Conservation (phyloP, 768 basidiomycete genomes). For the Naganishia onofrii region DNA sequence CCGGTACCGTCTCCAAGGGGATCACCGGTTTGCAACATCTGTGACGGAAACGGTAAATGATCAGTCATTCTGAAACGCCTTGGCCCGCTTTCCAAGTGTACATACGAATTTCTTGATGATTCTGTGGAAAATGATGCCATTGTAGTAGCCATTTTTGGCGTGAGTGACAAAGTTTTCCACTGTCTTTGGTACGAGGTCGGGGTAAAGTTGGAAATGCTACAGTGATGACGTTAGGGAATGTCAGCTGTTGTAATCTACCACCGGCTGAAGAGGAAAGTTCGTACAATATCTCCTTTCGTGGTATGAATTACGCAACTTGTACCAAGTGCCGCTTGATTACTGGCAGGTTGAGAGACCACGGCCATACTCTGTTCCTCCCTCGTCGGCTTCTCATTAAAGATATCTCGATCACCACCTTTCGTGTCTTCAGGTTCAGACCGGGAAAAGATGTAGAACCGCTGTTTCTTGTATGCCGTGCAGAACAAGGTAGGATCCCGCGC, state of each 20-base stretch:
- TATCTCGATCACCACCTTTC: conserved; percentile 81
- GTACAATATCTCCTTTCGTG: conserved; percentile 79
- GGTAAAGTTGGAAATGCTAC: conserved; percentile 60
- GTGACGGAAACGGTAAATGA: not conserved
- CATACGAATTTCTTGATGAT: conserved; percentile 88
- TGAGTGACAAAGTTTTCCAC: conserved; percentile 98
- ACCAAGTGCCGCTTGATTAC: conserved; percentile 62
- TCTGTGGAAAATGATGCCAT: conserved; percentile 91
- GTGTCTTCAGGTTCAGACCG: conserved; percentile 85
- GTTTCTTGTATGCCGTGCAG: conserved; percentile 87
- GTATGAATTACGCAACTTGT: conserved; percentile 88
- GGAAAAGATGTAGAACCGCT: conserved; percentile 92
- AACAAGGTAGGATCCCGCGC: conserved; percentile 85
- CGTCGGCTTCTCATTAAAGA: conserved; percentile 97
- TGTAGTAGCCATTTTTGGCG: conserved; percentile 82
- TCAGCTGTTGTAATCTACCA: conserved; percentile 47
- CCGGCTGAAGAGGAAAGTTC: conserved; percentile 57
- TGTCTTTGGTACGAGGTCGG: conserved; percentile 84
- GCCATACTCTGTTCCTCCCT: conserved; percentile 91
- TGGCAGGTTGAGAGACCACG: conserved; percentile 46
- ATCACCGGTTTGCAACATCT: conserved; percentile 94
- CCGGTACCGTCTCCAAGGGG: conserved; percentile 93
- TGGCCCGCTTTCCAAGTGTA: no score
- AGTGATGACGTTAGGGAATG: not conserved
- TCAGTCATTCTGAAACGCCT: not conserved